Conservation (phyloP, 768 basidiomycete genomes). For the Termitomyces sp. region DNA sequence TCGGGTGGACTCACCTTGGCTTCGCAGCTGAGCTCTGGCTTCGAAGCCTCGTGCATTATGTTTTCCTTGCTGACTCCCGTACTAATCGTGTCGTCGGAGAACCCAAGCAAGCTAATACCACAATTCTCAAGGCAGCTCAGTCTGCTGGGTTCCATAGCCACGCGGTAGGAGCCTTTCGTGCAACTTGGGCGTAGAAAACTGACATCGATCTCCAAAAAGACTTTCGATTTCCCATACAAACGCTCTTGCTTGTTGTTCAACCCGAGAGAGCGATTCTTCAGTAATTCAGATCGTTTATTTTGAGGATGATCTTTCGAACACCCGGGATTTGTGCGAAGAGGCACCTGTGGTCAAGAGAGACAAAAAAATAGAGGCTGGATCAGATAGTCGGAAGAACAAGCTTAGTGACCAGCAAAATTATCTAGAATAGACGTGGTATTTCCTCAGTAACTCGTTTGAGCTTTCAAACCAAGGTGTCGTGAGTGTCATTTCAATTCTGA, state of each 20-base stretch:
- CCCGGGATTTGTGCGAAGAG: no score
- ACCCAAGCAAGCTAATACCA: slow-evolving; percentile 28
- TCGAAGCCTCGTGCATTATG: slow-evolving; percentile 34
- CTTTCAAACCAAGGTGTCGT: background rate
- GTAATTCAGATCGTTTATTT: slow-evolving; percentile 20
- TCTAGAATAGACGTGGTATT: no score
- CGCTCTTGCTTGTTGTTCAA: slow-evolving; percentile 24
- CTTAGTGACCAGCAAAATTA: no score
- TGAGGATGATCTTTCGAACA: background rate
- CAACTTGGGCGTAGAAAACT: background rate
- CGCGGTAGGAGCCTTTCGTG: slow-evolving; percentile 17
- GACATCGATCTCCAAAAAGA: slow-evolving; percentile 10
- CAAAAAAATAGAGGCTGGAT: background rate
- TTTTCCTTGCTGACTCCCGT: slow-evolving; percentile 40
- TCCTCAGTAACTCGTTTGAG: no score
- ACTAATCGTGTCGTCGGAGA: slow-evolving; percentile 39
- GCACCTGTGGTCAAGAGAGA: background rate
- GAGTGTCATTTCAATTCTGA: no score
- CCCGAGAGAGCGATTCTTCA: slow-evolving; percentile 29
- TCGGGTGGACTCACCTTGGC: background rate
- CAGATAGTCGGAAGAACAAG: no score
- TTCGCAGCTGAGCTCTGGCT: slow-evolving; percentile 30
- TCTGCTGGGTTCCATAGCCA: slow-evolving; percentile 22
- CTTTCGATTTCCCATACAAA: slow-evolving; percentile 33
- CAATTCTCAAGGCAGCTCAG: slow-evolving; percentile 18